Evolutionary conservation across 768 basidiomycete genomes (phyloP), one percentile per base, ranked within the genome.

Genomic region (button mushroom (Agaricus bisporus)): DNA sequence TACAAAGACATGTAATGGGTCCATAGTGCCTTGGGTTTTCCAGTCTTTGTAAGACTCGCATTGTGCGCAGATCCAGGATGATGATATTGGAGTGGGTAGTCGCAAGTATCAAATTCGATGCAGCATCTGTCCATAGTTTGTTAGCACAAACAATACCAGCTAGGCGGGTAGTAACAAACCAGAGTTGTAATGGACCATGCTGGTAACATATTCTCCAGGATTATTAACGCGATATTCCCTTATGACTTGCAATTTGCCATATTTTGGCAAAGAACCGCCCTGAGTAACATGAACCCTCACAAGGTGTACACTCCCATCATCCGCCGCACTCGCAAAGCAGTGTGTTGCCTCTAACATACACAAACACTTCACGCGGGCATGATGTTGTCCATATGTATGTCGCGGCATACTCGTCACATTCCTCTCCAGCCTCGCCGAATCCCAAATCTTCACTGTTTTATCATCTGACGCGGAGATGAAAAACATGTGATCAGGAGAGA

Each of bases 401-500:
- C 86, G 66, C 51, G 82, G 83, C 72, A 91, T 91, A 64, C 88
- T 87, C 18, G 94, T 91, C 15, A 97, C 91, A 67, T 93, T 98
- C 53, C 95, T 79, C 64, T 98, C 95, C 42, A 98, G 75, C n/a
- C 93, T 77, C 7, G 91, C 88, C 1, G 93, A 88, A 59, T 92
- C 88, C 93, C 93, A 97, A 39, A 90, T 77, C 66, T 93, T 95
- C 63, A 95, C 84, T 0, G 90, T 94, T 72, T 90, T 91, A 68
- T 98, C 95, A 57, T 98, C 85, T 0, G 93, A 95, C 36, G 89
- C 84, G 0, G 95, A 91, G 3, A 95, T 84, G 59, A 99, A 98
- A 75, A 97, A 99, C 65, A 85, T 71, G 61, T 97, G 92, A 62
- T 98, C 97, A 2, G 95, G 95, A 1, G 95, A 86, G 20, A 94